Conservation (phyloP, 78 protist genomes). For the Dictyostelium citrinum region DNA sequence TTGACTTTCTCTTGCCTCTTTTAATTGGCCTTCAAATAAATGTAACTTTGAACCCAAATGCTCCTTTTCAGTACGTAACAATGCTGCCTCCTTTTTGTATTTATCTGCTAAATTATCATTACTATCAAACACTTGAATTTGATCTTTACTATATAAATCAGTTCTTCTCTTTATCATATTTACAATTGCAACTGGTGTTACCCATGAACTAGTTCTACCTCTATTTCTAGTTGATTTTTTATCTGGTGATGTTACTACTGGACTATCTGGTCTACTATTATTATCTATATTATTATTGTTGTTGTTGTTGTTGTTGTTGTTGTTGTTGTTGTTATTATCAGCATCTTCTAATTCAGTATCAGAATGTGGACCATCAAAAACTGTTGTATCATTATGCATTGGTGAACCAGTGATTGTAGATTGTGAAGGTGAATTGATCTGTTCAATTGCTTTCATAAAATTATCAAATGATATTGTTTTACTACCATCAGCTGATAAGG, state of each 20-base stretch:
- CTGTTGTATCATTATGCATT: neutral
- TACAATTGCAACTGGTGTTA: constrained; percentile 68
- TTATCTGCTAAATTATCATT: constrained; percentile 18
- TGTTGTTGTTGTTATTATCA: neutral
- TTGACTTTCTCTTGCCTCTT: constrained; percentile 43
- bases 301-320: neutral
- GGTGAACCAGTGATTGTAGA: neutral
- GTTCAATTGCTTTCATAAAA: constrained; percentile 67
- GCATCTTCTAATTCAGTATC: constrained; percentile 1
- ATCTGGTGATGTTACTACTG: neutral
- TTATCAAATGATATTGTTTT: constrained; percentile 38
- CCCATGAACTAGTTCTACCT: constrained; percentile 38
- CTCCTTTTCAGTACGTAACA: constrained; percentile 14
- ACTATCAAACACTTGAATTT: constrained; percentile 11
- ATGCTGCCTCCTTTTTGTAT: constrained; percentile 18
- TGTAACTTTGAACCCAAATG: constrained; percentile 53
- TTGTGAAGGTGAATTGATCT: constrained; percentile 42
- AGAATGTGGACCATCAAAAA: neutral
- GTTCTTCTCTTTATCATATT: constrained; percentile 53
- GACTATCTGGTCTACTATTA: constrained; percentile 1
- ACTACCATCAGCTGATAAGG: constrained; percentile 2
- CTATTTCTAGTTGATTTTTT: neutral
- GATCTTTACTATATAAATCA: constrained; percentile 7
- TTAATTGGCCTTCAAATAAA: constrained; percentile 58
- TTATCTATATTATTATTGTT: too few species aligned